Conservation (phyloP, 441 rosid genomes). For the Aquilaria agallochum region DNA sequence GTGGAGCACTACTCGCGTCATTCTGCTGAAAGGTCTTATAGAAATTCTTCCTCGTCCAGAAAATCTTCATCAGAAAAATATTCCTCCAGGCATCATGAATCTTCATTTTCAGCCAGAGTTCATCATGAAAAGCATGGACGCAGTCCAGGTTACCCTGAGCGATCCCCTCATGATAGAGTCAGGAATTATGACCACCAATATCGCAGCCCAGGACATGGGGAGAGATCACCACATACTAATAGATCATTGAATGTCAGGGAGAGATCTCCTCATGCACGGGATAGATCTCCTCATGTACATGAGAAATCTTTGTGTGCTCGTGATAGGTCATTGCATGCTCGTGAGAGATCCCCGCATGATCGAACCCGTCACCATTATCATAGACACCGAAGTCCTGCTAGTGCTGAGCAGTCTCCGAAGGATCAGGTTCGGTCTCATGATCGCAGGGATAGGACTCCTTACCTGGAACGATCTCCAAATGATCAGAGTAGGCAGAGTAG, state of each 20-base stretch:
- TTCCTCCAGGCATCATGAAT: conserved; percentile 73
- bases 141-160: conserved; percentile 73
- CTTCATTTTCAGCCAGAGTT: conserved; percentile 59
- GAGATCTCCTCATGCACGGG: conserved; percentile 36
- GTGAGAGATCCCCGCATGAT: conserved; percentile 76
- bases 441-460: conserved; percentile 66
- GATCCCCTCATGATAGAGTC: conserved; percentile 71
- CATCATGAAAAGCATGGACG: conserved; percentile 75
- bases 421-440: conserved; percentile 58
- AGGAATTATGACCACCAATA: conserved; percentile 69
- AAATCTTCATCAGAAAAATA: conserved; percentile 60
- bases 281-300: conserved; percentile 43
- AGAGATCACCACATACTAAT: conserved; percentile 69
- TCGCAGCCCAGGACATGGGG: conserved; percentile 61
- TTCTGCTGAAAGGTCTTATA: conserved; percentile 57
- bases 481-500: conserved; percentile 52
- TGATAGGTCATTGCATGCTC: conserved; percentile 31
- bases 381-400: conserved; percentile 77
- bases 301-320: conserved; percentile 36
- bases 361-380: conserved; percentile 61
- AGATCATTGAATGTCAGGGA: conserved; percentile 40
- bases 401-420: conserved; percentile 68
- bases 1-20: conserved; percentile 67
- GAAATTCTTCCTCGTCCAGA: conserved; percentile 70
- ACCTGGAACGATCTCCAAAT: conserved; percentile 56